Evolutionary conservation across 2,329 filamentous ascomycete species (phyloP), one percentile per base, ranked within the genome.

Genomic region (Curvularia eragrostidis): DNA sequence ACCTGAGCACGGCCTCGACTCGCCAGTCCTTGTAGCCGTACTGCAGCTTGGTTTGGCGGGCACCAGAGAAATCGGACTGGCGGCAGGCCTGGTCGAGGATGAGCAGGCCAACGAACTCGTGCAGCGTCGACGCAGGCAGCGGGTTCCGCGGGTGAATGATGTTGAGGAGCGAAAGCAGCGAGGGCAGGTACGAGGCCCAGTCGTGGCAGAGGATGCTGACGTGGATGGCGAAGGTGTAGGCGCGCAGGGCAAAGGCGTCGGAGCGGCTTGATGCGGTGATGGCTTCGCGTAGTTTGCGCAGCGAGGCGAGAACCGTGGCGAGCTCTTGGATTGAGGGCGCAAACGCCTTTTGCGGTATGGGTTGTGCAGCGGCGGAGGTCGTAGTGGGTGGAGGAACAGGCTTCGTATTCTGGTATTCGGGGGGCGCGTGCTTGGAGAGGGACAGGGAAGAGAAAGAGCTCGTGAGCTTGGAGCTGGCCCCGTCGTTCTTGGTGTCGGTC

Each of bases 211-310:
- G 85, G 61, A 99, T 89, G 23, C 91, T 88, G 24, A 93, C 83
- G 53, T 93, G 89, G 68, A 96, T 91, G 69, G 91, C 92, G 81
- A 98, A 98, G 61, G 96, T 87, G 78, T 98, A 97, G 15, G 89
- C 91, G 66, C 93, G 88, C n/a, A 90, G 87, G 1, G 94, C 89
- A 77, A 99, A 99, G 51, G 86, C 82, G 72, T 97, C 91, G 34
- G 83, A 81, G 19, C 93, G 87, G 52, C 87, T 86, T 8, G 90
- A 88, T 12, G 91, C 91, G 2, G 96, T 86, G 47, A 98, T 89
- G 23, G 89, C 93, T 80, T 99, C 95, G 55, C 95, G 88, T 30
- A 99, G 85, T 76, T 97, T 98, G 61, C 95, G 89, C 73, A 98
- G 88, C 3, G 94, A 91, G 69, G 91, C 85, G 52, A 97, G 83